Evolutionary conservation across 2,329 filamentous ascomycete species (phyloP).

Genomic region (Cladosporium phlei): DNA sequence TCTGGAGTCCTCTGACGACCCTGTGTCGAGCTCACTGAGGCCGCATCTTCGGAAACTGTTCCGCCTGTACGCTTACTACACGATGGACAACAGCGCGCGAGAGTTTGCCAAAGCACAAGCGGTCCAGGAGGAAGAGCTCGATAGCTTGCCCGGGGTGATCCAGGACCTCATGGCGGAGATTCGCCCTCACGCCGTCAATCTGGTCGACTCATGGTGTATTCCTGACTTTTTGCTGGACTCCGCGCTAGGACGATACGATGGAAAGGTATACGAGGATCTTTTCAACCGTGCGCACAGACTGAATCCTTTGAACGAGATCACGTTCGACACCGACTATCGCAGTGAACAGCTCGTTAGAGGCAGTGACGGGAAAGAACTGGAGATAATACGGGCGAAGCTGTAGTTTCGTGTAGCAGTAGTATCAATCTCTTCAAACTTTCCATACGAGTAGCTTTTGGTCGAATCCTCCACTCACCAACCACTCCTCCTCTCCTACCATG

Average conservation of each 20-base stretch:
- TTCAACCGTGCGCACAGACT: constrained; percentile 48
- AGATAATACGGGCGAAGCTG: constrained; percentile 29
- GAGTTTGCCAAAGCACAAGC: constrained; percentile 44
- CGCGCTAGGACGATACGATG: constrained; percentile 48
- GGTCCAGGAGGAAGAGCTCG: constrained; percentile 38
- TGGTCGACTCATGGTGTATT: constrained; percentile 51
- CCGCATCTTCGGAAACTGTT: constrained; percentile 41
- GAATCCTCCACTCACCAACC: constrained; percentile 60
- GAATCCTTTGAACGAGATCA: constrained; percentile 49
- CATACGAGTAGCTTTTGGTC: constrained; percentile 59
- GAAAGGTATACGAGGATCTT: constrained; percentile 51
- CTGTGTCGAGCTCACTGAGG: constrained; percentile 28
- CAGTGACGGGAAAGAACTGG: constrained; percentile 30
- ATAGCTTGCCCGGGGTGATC: constrained; percentile 38
- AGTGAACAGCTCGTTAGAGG: constrained; percentile 48
- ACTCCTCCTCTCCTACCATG: constrained; percentile 41
- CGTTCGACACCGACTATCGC: constrained; percentile 48
- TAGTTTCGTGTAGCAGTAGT: constrained; percentile 11
- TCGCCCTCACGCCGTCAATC: constrained; percentile 47
- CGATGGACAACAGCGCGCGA: constrained; percentile 41
- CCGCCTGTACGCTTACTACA: constrained; percentile 46
- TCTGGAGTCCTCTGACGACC: constrained; percentile 21
- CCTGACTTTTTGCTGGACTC: constrained; percentile 51
- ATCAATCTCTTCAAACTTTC: constrained; percentile 29
- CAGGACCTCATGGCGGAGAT: constrained; percentile 45